Evolutionary conservation across 768 basidiomycete genomes (phyloP), one percentile per base, ranked within the genome.

Genomic region (Podaxis sp.): DNA sequence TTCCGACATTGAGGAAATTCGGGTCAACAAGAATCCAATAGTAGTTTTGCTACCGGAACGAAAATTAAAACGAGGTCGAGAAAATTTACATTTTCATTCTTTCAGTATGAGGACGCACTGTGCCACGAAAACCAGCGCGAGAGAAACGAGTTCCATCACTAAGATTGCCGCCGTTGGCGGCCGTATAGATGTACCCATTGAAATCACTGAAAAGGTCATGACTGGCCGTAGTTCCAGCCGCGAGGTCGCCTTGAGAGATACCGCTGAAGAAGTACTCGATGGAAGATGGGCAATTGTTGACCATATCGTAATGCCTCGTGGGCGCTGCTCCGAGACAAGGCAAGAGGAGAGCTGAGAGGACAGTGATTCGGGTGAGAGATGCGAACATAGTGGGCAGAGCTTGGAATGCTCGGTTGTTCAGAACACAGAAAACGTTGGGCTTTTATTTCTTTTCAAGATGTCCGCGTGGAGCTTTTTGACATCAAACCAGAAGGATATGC

Each of bases 11-110:
- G 65, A 74, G 67, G 59, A 68, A 33, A 11, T 42, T 53, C 4
- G 64, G 65, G 49, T 76, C 74, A 44, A 68, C 65, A 39, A 73
- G 66, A 12, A 74, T 67, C 49, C 73, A 76, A 52, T 75, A 76
- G 56, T 71, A 73, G 13, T 65, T 66, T 11, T 63, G 55, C 73
- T 72, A 56, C 2, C 4, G 38, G 17, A 33, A 24, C 15, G 22
- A 22, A 19, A 24, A 19, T 49, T 12, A 22, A 5, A 19, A 49
- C 7, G 8, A 49, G 22, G 4, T 17, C 17, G n/a, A 44, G 15
- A 17, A 13, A n/a, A 44, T 3, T 44, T n/a, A 13, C 5, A 44
- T 17, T 5, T 30, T 42, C 13, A 42, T 15, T n/a, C 11, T 3
- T 4, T 13, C 17, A 42, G 17, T 66, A 22, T 3, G 12, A 38